phyloP scores from a whole-genome alignment of 139 green algal genomes.

The Axilococcus clingmanii region DNA sequence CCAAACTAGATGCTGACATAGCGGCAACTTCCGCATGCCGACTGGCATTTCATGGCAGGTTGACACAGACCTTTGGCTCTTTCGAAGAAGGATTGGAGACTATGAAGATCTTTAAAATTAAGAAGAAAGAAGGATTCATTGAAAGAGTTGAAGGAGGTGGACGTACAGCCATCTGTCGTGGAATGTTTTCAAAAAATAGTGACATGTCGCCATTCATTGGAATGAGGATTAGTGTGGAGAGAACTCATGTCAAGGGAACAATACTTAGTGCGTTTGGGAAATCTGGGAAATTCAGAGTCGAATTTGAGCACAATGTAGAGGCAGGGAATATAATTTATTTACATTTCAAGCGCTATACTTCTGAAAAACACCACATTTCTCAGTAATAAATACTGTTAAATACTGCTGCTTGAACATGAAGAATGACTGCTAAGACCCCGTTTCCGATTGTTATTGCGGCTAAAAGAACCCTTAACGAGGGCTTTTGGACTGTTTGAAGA shows the following conservation, averaged over 20 bases:
- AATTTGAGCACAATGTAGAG: slow-evolving; percentile 29
- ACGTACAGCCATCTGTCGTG: slow-evolving; percentile 59
- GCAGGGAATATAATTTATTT: too few relatives aligned
- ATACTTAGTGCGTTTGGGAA: slow-evolving; percentile 79
- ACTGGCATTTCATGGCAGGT: slow-evolving; percentile 78
- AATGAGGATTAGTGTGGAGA: slow-evolving; percentile 47
- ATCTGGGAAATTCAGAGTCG: slow-evolving; percentile 73
- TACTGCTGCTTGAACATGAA: too few relatives aligned
- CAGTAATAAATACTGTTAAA: too few relatives aligned
- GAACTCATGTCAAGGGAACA: slow-evolving; percentile 30
- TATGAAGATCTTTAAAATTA: slow-evolving; percentile 72
- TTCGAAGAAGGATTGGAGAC: slow-evolving; percentile 28
- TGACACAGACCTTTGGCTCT: neutral
- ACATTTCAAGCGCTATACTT: too few relatives aligned
- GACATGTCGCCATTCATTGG: slow-evolving; percentile 71
- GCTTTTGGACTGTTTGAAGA: too few relatives aligned
- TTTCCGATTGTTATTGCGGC: too few relatives aligned
- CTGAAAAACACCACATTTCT: too few relatives aligned
- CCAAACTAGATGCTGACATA: slow-evolving; percentile 71
- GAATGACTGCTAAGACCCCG: too few relatives aligned
- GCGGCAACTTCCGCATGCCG: slow-evolving; percentile 58
- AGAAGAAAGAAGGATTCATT: slow-evolving; percentile 60
- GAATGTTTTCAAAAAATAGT: slow-evolving; percentile 93
- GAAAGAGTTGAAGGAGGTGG: slow-evolving; percentile 60
- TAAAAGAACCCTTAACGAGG: too few relatives aligned